Evolutionary conservation across 2,329 filamentous ascomycete genomes (phyloP), one percentile per base, ranked within the genome.

Genomic region (Sporothrix inflata): DNA sequence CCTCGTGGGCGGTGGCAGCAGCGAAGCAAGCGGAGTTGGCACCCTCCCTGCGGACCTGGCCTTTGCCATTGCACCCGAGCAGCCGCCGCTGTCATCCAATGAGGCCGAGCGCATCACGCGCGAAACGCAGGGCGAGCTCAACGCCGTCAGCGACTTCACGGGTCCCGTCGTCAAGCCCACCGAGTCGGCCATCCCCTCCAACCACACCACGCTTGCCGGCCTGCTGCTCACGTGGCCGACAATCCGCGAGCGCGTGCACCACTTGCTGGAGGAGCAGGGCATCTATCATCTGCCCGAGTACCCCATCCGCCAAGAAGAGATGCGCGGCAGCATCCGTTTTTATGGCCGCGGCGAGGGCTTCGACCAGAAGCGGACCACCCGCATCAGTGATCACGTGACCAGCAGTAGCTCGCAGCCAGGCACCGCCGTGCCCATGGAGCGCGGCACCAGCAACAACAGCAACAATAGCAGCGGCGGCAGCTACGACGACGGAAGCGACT

Each of bases 191-290:
- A 92, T 97, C 71, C 92, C 94, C 0, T 88, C 90, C 38, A 93
- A 97, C 76, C 95, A 98, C 78, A 97, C 93, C 0, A 98, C 94
- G 0, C 89, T 94, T n/a, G 94, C 94, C 0, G 93, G 96, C 68
- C 88, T 94, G 74, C 84, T 98, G 21, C 83, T 98, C 38, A 85
- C 87, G 63, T 94, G 92, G 90, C 87, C 87, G 0, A 87, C 90
- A 0, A 93, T 96, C 71, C 82, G 85, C 78, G 82, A 86, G 74
- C 79, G 98, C 78, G 89, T 93, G 45, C 84, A 78, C 74, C 81
- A 80, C 66, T 83, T 84, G 34, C 79, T 89, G 71, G 80, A 84
- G 27, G 79, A 79, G 1, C 83, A 86, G 69, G 85, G 84, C 40
- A 84, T 90, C 77, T 83, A 85, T 42, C 85, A 86, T 69, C 85